Evolutionary conservation across 208 protist genomes (phyloP), one percentile per base, ranked within the genome.

Genomic region (Histomonas meleagridis): DNA sequence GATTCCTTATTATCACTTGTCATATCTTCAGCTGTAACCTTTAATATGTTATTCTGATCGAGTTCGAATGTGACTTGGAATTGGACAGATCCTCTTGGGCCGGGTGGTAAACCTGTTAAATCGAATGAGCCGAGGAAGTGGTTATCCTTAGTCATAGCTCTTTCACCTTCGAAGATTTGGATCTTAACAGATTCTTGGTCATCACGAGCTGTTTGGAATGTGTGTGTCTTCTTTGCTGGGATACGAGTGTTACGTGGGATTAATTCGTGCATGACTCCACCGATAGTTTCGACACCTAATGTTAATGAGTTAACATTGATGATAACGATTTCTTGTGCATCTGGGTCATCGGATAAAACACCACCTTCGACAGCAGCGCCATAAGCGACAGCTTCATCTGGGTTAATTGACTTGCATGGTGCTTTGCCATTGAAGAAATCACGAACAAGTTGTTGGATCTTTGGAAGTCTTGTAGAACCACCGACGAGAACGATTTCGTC

Each of bases 131-230:
- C 98, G 23, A 99, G 96, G 14, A 97, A 94, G 94, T 99, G 98
- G 97, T 99, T 99, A 95, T 99, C 96, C 91, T 96, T 95, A 70
- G 98, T 99, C 93, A 97, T 95, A 21, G 95, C 92, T 38, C 98
- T 97, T 95, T 99, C 98, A 91, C 98, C 98, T 94, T 99, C 98
- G 94, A 96, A 99, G 32, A 99, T 97, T 95, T 98, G 96, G 92
- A 99, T 98, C 90, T 98, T 94, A 70, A 99, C 98, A 79, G 96
- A 97, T 32, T 95, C 93, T 96, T 99, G 98, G 95, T 99, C 98
- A 94, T 99, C 97, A 92, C 97, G 86, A 93, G 96, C 96, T n/a
- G 97, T 98, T 0, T 96, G 96, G 96, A 98, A 98, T 32, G 94
- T 95, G 93, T 98, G 95, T 32, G 90, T 95, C 92, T 96, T 95